Evolutionary conservation across 2,329 filamentous ascomycete genomes (phyloP).

Genomic region (Paecilomyces fulvus): DNA sequence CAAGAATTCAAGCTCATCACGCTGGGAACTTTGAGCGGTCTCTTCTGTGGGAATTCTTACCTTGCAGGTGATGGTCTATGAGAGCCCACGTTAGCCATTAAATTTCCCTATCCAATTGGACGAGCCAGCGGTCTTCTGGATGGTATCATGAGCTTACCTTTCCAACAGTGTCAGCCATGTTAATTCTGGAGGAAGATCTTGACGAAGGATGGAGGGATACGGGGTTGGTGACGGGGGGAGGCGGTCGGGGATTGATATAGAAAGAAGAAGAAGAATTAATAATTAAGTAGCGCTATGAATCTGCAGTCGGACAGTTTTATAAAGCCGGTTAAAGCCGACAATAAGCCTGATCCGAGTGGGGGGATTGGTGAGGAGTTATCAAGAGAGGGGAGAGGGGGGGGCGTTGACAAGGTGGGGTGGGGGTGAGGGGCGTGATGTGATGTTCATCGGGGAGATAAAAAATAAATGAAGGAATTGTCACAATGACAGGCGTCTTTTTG

Average conservation of each 20-base stretch:
- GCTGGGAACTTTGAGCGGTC: not conserved
- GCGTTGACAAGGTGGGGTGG: not conserved
- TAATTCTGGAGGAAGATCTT: conserved; percentile 10
- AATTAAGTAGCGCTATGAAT: not conserved
- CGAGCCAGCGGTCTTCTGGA: not conserved
- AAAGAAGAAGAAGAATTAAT: not conserved
- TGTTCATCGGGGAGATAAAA: not conserved
- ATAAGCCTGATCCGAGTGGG: not conserved
- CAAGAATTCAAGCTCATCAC: not conserved
- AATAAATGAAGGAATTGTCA: not conserved
- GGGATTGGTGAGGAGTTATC: not conserved
- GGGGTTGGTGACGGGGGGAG: not conserved
- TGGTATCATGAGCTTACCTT: conserved; percentile 34
- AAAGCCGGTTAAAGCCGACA: not conserved
- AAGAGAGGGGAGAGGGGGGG: not conserved
- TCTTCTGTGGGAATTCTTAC: conserved; percentile 25
- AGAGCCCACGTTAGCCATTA: conserved; percentile 3
- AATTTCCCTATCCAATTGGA: not conserved
- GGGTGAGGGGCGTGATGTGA: not conserved
- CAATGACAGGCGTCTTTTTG: not conserved
- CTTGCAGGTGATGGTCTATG: conserved; percentile 86
- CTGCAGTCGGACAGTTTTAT: not conserved
- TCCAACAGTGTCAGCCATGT: conserved; percentile 50
- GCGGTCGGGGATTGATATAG: not conserved
- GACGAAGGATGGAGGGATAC: conserved; percentile 1